Evolutionary conservation across 2,329 filamentous ascomycete species (phyloP).

Genomic region (Chalaropsis ovoidea): DNA sequence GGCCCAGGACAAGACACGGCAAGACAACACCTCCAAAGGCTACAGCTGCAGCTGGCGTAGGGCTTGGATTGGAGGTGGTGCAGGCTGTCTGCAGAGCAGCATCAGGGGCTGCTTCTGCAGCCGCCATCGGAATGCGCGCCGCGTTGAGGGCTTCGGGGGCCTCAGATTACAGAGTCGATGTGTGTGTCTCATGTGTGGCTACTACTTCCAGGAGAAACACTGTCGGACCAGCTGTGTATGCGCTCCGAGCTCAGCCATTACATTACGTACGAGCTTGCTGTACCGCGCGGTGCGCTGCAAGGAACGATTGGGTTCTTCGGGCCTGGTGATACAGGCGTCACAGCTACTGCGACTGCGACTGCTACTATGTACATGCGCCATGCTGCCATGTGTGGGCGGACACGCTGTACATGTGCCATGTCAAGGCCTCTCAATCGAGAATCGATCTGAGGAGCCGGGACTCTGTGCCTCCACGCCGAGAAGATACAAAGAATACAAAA

Average conservation of each 20-base stretch:
- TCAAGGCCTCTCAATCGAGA: not conserved
- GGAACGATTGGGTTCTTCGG: not conserved
- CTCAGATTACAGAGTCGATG: not conserved
- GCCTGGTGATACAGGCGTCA: not conserved
- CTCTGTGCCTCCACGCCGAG: not conserved
- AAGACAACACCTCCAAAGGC: not conserved
- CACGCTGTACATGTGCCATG: slow-evolving; percentile 2
- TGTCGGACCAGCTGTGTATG: slow-evolving; percentile 3
- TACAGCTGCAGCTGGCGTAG: not conserved
- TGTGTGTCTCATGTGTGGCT: not conserved
- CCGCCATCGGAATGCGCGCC: not conserved
- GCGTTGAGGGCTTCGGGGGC: not conserved
- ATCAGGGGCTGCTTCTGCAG: not conserved
- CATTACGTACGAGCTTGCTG: not conserved
- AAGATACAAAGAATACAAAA: not conserved
- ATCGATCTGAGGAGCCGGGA: not conserved
- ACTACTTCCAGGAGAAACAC: not conserved
- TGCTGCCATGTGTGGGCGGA: not conserved
- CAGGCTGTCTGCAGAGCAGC: not conserved
- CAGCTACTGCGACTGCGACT: not conserved
- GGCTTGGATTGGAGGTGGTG: not conserved
- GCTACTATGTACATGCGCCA: not conserved
- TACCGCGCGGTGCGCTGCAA: not conserved
- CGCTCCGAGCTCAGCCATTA: not conserved
- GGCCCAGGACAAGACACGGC: not conserved